Evolutionary conservation across 805 yeast species (phyloP).

Genomic region (Starmerella riodocensis): DNA sequence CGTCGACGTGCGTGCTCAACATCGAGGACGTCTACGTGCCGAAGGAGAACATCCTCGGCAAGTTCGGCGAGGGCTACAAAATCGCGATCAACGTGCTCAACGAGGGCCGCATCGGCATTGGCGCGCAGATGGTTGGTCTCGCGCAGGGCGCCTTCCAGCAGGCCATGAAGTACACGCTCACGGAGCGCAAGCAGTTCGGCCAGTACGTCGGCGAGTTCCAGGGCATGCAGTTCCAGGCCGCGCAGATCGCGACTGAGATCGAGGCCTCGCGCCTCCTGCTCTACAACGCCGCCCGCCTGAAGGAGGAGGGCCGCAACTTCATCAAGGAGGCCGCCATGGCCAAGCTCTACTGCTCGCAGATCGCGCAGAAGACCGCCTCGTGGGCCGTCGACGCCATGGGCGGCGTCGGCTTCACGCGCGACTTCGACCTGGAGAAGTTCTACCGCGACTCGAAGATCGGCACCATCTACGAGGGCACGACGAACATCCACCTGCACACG

Average conservation of each 20-base stretch:
- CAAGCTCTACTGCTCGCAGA: constrained; percentile 31
- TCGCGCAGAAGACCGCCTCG: constrained; percentile 31
- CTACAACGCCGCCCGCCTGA: constrained; percentile 35
- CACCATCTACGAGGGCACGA: constrained; percentile 34
- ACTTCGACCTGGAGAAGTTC: constrained; percentile 32
- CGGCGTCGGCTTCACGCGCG: constrained; percentile 36
- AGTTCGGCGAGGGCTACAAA: constrained; percentile 35
- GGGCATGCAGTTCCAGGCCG: constrained; percentile 37
- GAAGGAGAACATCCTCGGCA: constrained; percentile 32
- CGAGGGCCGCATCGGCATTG: constrained; percentile 36
- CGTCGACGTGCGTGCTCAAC: constrained; percentile 32
- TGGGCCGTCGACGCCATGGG: constrained; percentile 38
- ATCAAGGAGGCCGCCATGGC: constrained; percentile 37
- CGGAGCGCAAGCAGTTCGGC: constrained; percentile 35
- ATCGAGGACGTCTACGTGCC: constrained; percentile 33
- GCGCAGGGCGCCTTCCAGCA: constrained; percentile 34
- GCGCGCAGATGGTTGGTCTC: constrained; percentile 35
- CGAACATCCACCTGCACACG: constrained; percentile 34
- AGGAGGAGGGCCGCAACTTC: constrained; percentile 32
- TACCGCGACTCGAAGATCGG: constrained; percentile 36
- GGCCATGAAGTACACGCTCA: constrained; percentile 30
- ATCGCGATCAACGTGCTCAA: constrained; percentile 34
- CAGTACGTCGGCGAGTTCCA: constrained; percentile 33
- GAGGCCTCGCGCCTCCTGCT: constrained; percentile 33
- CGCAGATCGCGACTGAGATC: constrained; percentile 33